These are phyloP conservation scores for Clonostachys solani DNA, from an alignment of 2,329 filamentous ascomycete species.

Conservation along the genomic window DNA sequence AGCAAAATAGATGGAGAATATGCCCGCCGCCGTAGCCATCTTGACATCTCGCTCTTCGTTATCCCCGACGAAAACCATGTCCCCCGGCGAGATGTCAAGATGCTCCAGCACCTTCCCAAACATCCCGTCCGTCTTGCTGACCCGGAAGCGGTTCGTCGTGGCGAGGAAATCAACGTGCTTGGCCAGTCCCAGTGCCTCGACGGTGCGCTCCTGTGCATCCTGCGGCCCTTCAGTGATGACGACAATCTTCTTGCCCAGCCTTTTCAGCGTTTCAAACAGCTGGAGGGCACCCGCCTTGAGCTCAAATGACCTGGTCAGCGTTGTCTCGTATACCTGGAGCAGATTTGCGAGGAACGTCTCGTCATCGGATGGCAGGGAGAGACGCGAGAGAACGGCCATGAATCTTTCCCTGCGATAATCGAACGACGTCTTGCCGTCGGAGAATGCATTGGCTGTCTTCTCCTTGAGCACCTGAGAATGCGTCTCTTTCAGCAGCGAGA, in stretches of 20 bases:
- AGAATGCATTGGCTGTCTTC: conserved; percentile 32
- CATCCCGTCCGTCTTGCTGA: conserved; percentile 17
- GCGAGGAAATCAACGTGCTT: conserved; percentile 19
- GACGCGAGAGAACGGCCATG: conserved; percentile 18
- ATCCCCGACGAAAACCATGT: conserved; percentile 22
- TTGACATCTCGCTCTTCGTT: conserved; percentile 17
- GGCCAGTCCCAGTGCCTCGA: conserved; percentile 17
- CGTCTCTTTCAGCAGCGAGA: conserved; percentile 8
- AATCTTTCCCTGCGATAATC: conserved; percentile 37
- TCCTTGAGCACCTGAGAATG: conserved; percentile 25
- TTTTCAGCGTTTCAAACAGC: conserved; percentile 25
- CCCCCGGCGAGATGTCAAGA: conserved; percentile 11
- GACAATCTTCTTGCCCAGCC: conserved; percentile 28
- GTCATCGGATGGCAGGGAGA: conserved; percentile 9
- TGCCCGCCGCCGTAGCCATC: conserved; percentile 16
- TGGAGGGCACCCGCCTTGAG: conserved; percentile 28
- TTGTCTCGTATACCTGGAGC: conserved; percentile 19
- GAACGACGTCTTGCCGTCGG: conserved; percentile 34
- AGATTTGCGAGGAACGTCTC: conserved; percentile 10
- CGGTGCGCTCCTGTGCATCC: conserved; percentile 39
- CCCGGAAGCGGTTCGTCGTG: conserved; percentile 20
- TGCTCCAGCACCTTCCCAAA: conserved; percentile 17
- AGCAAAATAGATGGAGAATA: conserved; percentile 18
- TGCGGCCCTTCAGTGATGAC: conserved; percentile 41
- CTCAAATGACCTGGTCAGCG: conserved; percentile 17